A percentile compares a stretch with the other conserved stretches of the same genome.
Evolutionary conservation across 805 yeast genomes (phyloP).

Genomic region (Suhomyces sp.): DNA sequence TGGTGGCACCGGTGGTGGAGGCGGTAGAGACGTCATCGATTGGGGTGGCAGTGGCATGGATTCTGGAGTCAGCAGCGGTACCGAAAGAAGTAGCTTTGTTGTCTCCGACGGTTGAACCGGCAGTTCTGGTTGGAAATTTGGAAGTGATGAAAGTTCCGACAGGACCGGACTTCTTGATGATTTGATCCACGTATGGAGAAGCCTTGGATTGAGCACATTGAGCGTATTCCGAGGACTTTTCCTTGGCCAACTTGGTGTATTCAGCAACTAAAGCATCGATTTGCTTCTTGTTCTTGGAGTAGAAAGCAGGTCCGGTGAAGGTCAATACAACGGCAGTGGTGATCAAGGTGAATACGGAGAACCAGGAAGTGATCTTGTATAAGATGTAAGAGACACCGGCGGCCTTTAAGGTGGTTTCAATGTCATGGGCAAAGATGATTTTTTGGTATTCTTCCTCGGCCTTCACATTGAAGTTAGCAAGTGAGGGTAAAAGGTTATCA

Average conservation of each 20-base stretch:
- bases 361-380: conserved; percentile 71
- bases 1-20: conserved; percentile 34
- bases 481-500: conserved; percentile 39
- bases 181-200: conserved; percentile 58
- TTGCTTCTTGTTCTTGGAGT: conserved; percentile 71
- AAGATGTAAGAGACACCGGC: conserved; percentile 64
- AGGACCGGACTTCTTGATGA: conserved; percentile 64
- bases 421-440: conserved; percentile 64
- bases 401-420: conserved; percentile 70
- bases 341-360: conserved; percentile 68
- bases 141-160: conserved; percentile 58
- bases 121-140: conserved; percentile 65
- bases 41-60: conserved; percentile 34
- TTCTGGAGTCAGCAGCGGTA: conserved; percentile 15
- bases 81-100: conserved; percentile 18
- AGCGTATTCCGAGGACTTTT: conserved; percentile 47
- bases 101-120: conserved; percentile 62
- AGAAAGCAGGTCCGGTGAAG: conserved; percentile 75
- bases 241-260: conserved; percentile 45
- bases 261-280: conserved; percentile 64
- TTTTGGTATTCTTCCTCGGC: conserved; percentile 55
- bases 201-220: conserved; percentile 40
- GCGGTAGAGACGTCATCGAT: conserved; percentile 20
- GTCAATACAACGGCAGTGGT: conserved; percentile 56
- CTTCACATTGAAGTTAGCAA: conserved; percentile 47